Percentiles rank a stretch among this genome's conserved stretches.
phyloP scores from a whole-genome alignment of 805 yeast species.

The Scheffersomyces ergatensis region DNA sequence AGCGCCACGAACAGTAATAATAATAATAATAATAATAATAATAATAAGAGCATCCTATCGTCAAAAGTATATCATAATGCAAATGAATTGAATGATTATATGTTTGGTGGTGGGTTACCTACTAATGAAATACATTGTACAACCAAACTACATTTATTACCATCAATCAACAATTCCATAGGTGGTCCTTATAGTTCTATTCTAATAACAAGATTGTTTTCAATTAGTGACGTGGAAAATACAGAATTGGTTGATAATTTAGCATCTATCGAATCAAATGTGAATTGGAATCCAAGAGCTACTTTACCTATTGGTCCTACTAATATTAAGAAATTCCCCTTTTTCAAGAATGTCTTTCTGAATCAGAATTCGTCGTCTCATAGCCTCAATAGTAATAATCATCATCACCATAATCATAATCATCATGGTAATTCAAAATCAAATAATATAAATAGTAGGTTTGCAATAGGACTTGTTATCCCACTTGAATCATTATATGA shows the following conservation, averaged over 20 bases:
- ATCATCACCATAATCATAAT: neutral
- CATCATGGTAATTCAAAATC: conserved; percentile 4
- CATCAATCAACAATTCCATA: conserved; percentile 36
- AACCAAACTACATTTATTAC: conserved; percentile 49
- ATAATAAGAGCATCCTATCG: conserved; percentile 16
- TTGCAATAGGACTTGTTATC: conserved; percentile 47
- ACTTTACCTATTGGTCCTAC: conserved; percentile 29
- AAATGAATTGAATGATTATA: conserved; percentile 46
- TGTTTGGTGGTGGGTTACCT: conserved; percentile 59
- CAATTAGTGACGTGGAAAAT: conserved; percentile 28
- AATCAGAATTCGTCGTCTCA: neutral
- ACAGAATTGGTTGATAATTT: conserved; percentile 1
- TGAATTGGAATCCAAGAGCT: conserved; percentile 44
- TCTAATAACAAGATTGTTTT: conserved; percentile 45
- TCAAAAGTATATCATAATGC: conserved; percentile 37
- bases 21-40: neutral
- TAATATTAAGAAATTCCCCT: conserved; percentile 9
- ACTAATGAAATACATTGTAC: conserved; percentile 42
- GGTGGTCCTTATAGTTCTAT: conserved; percentile 32
- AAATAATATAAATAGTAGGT: conserved; percentile 30
- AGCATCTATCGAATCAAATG: neutral
- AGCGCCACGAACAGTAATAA: neutral
- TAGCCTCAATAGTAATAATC: conserved; percentile 2
- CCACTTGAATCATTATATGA: conserved; percentile 37
- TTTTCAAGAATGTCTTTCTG: conserved; percentile 3